A percentile compares a stretch with the other conserved stretches of the same genome.
These are phyloP conservation scores for Hyphopichia khmerensis DNA, from an alignment of 1,139 yeast genomes.

Conservation along the genomic window DNA sequence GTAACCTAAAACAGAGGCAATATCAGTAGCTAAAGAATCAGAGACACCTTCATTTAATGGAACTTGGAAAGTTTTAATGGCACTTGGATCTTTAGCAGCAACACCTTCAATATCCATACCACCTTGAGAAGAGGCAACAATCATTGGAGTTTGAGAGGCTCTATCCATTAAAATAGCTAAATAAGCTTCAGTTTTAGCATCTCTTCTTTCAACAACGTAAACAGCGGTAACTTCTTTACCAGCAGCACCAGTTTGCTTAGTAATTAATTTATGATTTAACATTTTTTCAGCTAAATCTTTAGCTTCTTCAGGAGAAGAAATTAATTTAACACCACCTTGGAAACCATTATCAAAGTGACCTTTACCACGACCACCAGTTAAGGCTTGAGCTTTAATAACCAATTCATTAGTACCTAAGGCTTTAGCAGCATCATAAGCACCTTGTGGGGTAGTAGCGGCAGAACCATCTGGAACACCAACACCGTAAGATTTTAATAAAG, in stretches of 20 bases:
- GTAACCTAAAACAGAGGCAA: slow-evolving; percentile 83
- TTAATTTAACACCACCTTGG: slow-evolving; percentile 95
- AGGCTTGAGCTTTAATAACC: slow-evolving; percentile 96
- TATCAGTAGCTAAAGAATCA: slow-evolving; percentile 68
- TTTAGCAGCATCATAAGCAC: slow-evolving; percentile 78
- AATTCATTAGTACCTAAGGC: slow-evolving; percentile 68
- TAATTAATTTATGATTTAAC: slow-evolving; percentile 89
- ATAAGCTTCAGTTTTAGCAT: slow-evolving; percentile 92
- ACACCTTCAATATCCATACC: slow-evolving; percentile 99
- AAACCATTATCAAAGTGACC: slow-evolving; percentile 96
- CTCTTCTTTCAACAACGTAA: slow-evolving; percentile 91
- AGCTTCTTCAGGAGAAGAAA: slow-evolving; percentile 84
- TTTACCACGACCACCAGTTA: slow-evolving; percentile 99
- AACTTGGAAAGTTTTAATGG: slow-evolving; percentile 86
- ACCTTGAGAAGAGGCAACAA: slow-evolving; percentile 96
- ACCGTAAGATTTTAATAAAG: slow-evolving; percentile 76
- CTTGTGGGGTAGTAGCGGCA: slow-evolving; percentile 88
- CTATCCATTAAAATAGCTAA: slow-evolving; percentile 95
- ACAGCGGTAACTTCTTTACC: slow-evolving; percentile 98
- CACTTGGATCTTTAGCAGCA: slow-evolving; percentile 87
- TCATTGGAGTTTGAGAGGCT: slow-evolving; percentile 82
- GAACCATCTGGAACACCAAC: slow-evolving; percentile 89
- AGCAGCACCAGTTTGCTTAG: slow-evolving; percentile 97
- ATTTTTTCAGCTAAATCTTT: slow-evolving; percentile 82
- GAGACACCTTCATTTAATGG: slow-evolving; percentile 80